Evolutionary conservation across 441 rosid genomes (phyloP).

Genomic region (Oxalis stricta): DNA sequence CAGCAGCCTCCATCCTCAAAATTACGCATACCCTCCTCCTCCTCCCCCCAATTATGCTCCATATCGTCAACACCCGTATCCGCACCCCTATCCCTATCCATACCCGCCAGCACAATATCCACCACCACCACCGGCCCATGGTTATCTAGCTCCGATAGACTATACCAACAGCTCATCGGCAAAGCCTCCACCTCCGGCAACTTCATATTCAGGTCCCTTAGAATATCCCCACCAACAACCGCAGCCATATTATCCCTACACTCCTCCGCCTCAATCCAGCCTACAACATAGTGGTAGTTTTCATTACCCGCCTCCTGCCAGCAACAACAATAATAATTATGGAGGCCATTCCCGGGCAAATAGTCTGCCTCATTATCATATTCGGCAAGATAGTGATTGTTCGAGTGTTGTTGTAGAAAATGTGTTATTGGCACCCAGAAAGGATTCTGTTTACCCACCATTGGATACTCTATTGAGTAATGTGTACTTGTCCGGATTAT

Average conservation of each 20-base stretch:
- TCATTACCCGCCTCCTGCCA: slow-evolving; percentile 20
- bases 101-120: slow-evolving; percentile 30
- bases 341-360: slow-evolving; percentile 19
- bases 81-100: slow-evolving; percentile 21
- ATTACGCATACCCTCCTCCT: slow-evolving; percentile 31
- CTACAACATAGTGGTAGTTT: slow-evolving; percentile 34
- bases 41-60: slow-evolving; percentile 21
- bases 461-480: slow-evolving; percentile 36
- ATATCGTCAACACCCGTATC: slow-evolving; percentile 21
- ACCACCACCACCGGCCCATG: neutral
- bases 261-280: slow-evolving; percentile 16
- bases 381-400: slow-evolving; percentile 38
- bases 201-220: slow-evolving; percentile 22
- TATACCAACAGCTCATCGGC: slow-evolving; percentile 18
- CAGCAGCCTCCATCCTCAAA: no score
- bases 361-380: slow-evolving; percentile 22
- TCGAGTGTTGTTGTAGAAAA: slow-evolving; percentile 13
- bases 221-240: slow-evolving; percentile 16
- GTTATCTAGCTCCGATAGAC: slow-evolving; percentile 15
- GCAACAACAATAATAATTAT: slow-evolving; percentile 18
- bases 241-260: slow-evolving; percentile 18
- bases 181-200: slow-evolving; percentile 7
- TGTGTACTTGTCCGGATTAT: slow-evolving; percentile 28
- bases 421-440: no score
- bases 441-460: slow-evolving; percentile 50